A percentile compares a stretch with the other conserved stretches of the same genome.
Evolutionary conservation across 2,329 filamentous ascomycete species (phyloP).

Genomic region (Nigrograna mackinnonii): DNA sequence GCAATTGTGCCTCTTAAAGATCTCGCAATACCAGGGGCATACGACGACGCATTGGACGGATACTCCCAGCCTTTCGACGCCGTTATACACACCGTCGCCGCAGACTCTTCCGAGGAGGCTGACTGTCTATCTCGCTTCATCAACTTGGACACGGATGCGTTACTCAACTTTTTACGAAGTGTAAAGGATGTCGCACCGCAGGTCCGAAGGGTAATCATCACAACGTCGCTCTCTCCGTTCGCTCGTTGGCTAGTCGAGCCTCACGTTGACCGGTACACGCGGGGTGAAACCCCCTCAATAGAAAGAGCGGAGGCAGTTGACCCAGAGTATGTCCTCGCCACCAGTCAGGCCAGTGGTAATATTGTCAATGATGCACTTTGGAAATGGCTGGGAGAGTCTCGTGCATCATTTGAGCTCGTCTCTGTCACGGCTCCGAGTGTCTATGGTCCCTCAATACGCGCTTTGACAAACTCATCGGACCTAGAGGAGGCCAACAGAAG

Average conservation of each 20-base stretch:
- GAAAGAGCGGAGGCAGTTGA: slow-evolving; percentile 16
- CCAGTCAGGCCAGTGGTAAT: slow-evolving; percentile 28
- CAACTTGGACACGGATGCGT: slow-evolving; percentile 21
- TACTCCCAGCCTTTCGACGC: slow-evolving; percentile 24
- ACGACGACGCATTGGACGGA: slow-evolving; percentile 19
- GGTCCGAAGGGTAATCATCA: slow-evolving; percentile 27
- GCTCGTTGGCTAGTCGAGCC: slow-evolving; percentile 28
- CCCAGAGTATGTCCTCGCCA: slow-evolving; percentile 25
- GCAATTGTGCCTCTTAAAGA: slow-evolving; percentile 18
- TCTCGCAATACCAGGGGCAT: slow-evolving; percentile 16
- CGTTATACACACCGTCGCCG: slow-evolving; percentile 24
- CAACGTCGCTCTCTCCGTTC: slow-evolving; percentile 24
- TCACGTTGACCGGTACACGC: slow-evolving; percentile 11
- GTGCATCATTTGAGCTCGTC: slow-evolving; percentile 25
- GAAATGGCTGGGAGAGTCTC: slow-evolving; percentile 20
- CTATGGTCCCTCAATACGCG: slow-evolving; percentile 25
- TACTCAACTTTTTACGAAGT: slow-evolving; percentile 22
- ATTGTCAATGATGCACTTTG: slow-evolving; percentile 23
- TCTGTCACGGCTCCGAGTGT: slow-evolving; percentile 25
- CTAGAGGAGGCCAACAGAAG: slow-evolving; percentile 26
- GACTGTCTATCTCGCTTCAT: slow-evolving; percentile 30
- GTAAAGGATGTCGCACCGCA: slow-evolving; percentile 15
- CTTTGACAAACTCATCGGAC: slow-evolving; percentile 24
- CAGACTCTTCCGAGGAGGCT: slow-evolving; percentile 22
- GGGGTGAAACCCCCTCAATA: slow-evolving; percentile 6